Evolutionary conservation across 805 yeast species (phyloP), one percentile per base, ranked within the genome.

Genomic region (Metschnikowia vanudenii): DNA sequence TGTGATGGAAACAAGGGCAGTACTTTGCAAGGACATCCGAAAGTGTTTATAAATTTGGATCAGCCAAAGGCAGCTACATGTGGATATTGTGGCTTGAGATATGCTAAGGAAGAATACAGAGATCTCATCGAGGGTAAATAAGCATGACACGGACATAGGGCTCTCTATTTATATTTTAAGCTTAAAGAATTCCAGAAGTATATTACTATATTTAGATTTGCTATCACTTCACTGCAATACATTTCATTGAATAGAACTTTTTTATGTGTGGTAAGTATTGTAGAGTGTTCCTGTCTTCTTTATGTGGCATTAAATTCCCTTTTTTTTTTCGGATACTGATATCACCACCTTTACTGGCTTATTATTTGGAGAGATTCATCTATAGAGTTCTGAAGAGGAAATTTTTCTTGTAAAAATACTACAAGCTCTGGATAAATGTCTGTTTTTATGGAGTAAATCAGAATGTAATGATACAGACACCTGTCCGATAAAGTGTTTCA

Each of bases 21-120:
- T 48, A 72, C 75, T 17, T 81, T 79, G 58, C 86, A 81, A 57
- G 96, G 96, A 16, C 96, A 88, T 64, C 96, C 96, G 37, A 85
- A 84, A 64, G 80, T 88, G 18, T 88, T 69, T 64, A 87, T 88
- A 66, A 87, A 87, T 65, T 76, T 88, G 61, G 96, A 88, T 64
- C 82, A 80, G 62, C 85, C 88, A 34, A 80, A 81, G 50, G 76
- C 86, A 12, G 79, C 81, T 42, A 73, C 85, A 16, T 88, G 96
- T 69, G 88, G 88, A 8, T 88, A 88, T 73, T 88, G 96, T 68
- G 90, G 90, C 3, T 73, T 80, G 57, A 76, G 85, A 61, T 84
- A 74, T 59, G 84, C 84, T 49, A 74, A 78, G 58, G 77, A 71
- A 51, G 80, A 78, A 58, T 69, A 68, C 54, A 72, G 65, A 57